These are phyloP conservation scores for Flaveria bidentis DNA, from an alignment of 129 eudicot genomes.

Conservation along the genomic window DNA sequence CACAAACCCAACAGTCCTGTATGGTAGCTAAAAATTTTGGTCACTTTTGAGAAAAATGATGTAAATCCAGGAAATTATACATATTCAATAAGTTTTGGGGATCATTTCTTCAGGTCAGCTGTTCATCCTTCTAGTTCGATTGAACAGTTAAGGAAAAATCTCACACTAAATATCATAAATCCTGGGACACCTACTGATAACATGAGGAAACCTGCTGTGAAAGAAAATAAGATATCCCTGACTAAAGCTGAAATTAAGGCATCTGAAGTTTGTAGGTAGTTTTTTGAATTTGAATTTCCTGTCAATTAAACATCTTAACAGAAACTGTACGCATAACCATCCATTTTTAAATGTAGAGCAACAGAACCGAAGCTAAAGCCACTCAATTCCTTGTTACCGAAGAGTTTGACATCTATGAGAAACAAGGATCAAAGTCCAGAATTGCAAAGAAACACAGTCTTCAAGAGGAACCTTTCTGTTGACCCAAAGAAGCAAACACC, in stretches of 20 bases:
- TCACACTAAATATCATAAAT: slow-evolving; percentile 35
- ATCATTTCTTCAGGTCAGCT: slow-evolving; percentile 37
- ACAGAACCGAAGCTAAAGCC: slow-evolving; percentile 35
- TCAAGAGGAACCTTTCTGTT: slow-evolving; percentile 30
- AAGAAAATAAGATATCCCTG: slow-evolving; percentile 35
- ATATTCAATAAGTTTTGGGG: slow-evolving; percentile 10
- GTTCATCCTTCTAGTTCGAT: slow-evolving; percentile 32
- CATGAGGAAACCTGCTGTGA: slow-evolving; percentile 28
- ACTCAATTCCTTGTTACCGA: slow-evolving; percentile 28
- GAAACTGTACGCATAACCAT: background rate
- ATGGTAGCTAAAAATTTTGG: background rate
- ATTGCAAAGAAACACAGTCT: slow-evolving; percentile 32
- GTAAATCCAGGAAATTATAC: slow-evolving; percentile 4
- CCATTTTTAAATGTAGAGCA: slow-evolving; percentile 31
- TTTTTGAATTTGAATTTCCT: background rate
- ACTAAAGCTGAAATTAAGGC: slow-evolving; percentile 38
- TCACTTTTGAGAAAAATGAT: slow-evolving; percentile 6
- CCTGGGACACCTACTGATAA: slow-evolving; percentile 38
- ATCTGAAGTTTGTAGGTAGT: slow-evolving; percentile 54
- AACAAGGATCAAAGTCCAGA: slow-evolving; percentile 31
- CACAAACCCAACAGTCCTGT: no score
- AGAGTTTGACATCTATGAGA: slow-evolving; percentile 37
- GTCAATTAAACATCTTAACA: background rate
- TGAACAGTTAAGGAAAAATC: slow-evolving; percentile 35
- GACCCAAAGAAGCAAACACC: slow-evolving; percentile 44